These are phyloP conservation scores for Pseudopithomyces maydicus DNA, from an alignment of 2,329 filamentous ascomycete species.

Conservation along the genomic window DNA sequence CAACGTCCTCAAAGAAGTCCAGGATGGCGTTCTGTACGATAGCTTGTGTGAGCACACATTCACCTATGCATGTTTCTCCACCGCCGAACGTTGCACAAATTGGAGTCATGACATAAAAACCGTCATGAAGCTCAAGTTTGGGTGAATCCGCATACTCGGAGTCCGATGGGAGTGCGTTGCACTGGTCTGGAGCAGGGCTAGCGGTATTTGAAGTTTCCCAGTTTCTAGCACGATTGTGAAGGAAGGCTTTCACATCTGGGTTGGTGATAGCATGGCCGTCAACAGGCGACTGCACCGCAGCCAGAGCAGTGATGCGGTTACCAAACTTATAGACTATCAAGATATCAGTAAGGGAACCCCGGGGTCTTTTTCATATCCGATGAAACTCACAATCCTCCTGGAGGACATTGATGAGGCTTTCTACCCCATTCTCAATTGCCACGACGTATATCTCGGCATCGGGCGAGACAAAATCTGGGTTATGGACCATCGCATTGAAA, in stretches of 20 bases:
- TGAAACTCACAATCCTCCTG: conserved; percentile 56
- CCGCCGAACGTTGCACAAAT: conserved; percentile 64
- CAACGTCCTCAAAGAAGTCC: conserved; percentile 65
- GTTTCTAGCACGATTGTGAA: conserved; percentile 37
- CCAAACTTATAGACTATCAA: conserved; percentile 30
- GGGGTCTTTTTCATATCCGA: neutral
- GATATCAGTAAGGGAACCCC: conserved; percentile 9
- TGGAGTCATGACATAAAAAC: conserved; percentile 21
- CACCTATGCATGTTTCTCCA: conserved; percentile 63
- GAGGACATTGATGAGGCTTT: conserved; percentile 63
- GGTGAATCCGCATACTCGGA: conserved; percentile 19
- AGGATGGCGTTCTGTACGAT: conserved; percentile 60
- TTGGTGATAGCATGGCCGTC: conserved; percentile 29
- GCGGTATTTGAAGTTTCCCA: conserved; percentile 31
- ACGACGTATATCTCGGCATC: conserved; percentile 70
- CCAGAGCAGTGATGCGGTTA: conserved; percentile 36
- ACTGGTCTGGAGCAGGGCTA: conserved; percentile 21
- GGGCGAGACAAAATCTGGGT: conserved; percentile 48
- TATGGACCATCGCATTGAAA: conserved; percentile 66
- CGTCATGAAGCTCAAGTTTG: neutral
- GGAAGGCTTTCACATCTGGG: conserved; percentile 31
- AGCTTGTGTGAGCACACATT: conserved; percentile 63
- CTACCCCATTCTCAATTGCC: conserved; percentile 70
- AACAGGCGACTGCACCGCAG: conserved; percentile 30
- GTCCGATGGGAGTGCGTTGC: conserved; percentile 27